Evolutionary conservation across 371 early-diverging fungal species (phyloP), one percentile per base, ranked within the genome.

Genomic region (Syncephalis fuscata): DNA sequence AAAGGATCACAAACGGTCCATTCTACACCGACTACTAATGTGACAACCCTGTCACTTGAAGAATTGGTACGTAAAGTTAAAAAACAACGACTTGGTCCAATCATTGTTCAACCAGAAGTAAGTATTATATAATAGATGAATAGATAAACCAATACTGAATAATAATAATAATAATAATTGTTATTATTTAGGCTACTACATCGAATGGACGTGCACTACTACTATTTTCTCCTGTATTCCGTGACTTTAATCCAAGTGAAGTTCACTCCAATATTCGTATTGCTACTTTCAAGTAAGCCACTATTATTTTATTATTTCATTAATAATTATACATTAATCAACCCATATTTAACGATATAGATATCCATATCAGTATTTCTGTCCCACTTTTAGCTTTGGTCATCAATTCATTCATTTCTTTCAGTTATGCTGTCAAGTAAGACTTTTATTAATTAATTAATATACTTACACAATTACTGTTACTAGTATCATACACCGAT

Each of bases 181-280:
- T n/a, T 39, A 19, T 16, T 15, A 39, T 23, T 50, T 45, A 77
- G 73, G 88, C 80, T 19, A 86, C 92, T 0, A 90, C 92, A 1
- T 78, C 85, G 37, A 92, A 92, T 63, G 85, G 86, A 27, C 70
- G 85, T 7, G 91, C 88, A 0, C 59, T 92, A 39, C 65, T 90
- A 14, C 76, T 79, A 51, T 74, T 87, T 48, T 55, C 73, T 15
- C 78, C 82, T 7, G 58, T 85, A 4, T 85, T 88, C 55, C 64
- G 72, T 41, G 60, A 64, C 3, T 62, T 62, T 16, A 58, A 61
- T 9, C 60, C 70, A 19, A 63, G 68, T 23, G 73, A 78, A 47
- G 65, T 70, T 4, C 65, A 71, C 24, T 55, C 65, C 5, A 36
- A 53, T 3, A 61, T 88, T 48, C 72, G 73, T 47, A 45, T 88